Evolutionary conservation across 306 rosid species (phyloP).

Genomic region (Cajanus cajan): DNA sequence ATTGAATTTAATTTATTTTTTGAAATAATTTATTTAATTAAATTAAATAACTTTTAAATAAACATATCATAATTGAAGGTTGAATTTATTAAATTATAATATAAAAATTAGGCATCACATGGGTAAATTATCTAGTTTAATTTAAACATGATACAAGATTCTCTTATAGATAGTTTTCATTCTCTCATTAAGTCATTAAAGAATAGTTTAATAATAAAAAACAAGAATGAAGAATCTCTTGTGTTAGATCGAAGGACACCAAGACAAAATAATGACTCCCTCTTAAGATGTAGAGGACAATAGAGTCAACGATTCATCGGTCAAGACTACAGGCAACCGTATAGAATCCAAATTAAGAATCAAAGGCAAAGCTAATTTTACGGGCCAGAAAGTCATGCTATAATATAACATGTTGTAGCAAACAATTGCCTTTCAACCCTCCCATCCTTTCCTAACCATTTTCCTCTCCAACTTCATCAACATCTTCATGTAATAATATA

Average conservation of each 20-base stretch:
- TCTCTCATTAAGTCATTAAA: too few relatives aligned
- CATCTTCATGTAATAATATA: not conserved
- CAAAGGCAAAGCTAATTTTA: conserved; percentile 26
- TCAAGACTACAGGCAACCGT: not conserved
- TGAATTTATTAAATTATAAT: too few relatives aligned
- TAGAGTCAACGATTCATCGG: not conserved
- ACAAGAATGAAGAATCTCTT: not conserved
- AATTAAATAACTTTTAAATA: too few relatives aligned
- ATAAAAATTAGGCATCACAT: too few relatives aligned
- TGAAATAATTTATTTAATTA: too few relatives aligned
- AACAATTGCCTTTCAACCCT: not conserved
- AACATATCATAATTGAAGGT: too few relatives aligned
- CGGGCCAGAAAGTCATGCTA: conserved; percentile 25
- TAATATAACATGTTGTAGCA: not conserved
- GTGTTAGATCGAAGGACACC: not conserved
- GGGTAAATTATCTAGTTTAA: too few relatives aligned
- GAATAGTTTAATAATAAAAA: too few relatives aligned
- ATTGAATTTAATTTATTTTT: too few relatives aligned
- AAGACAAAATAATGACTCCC: not conserved
- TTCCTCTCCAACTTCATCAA: not conserved
- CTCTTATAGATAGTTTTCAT: too few relatives aligned
- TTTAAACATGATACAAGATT: too few relatives aligned
- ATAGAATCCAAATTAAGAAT: conserved; percentile 28
- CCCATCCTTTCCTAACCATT: not conserved
- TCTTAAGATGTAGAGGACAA: not conserved